Evolutionary conservation across 345 rosid genomes (phyloP), one percentile per base, ranked within the genome.

Genomic region (Cardamine resedifolia): DNA sequence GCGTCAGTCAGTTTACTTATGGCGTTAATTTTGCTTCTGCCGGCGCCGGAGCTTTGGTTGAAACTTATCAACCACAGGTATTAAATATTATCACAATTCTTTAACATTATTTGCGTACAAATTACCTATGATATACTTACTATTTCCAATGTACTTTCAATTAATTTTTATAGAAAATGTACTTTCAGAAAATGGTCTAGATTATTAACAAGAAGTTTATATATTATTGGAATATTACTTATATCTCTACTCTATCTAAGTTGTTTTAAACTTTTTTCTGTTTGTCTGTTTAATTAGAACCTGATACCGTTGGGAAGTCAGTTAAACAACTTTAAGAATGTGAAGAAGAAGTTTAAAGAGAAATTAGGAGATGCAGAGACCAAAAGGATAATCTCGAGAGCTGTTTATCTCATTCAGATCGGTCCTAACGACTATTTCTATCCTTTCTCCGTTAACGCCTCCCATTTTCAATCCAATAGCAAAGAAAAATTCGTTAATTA

Each of bases 1-100:
- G 39, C 11, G 16, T 64, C 7, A 73, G 60, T 58, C 61, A 70
- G 18, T 66, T 56, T 8, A 70, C 63, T 19, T 64, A 75, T 38
- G 91, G 88, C 4, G 77, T 75, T 7, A 86, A 82, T 75, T 85
- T 85, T 2, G 88, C 85, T 10, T 82, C 94, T 0, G 79, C 68
- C 1, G 85, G 86, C 45, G 94, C 84, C 30, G 87, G 86, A n/a
- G 85, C 84, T 62, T 68, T 88, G 33, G 63, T 66, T 27, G 76
- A 82, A 73, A 82, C 85, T 26, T 10, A 63, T 61, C 74, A 5
- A 58, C 83, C 76, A 67, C 68, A 45, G 39, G 88, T 78, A n/a
- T n/a, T n/a, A n/a, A n/a, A n/a, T n/a, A n/a, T n/a, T n/a, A n/a
- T n/a, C n/a, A n/a, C n/a, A n/a, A n/a, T n/a, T n/a, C n/a, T n/a